Base-by-base conservation (phyloP, 1,139 yeast species). In the Hanseniaspora sp. region DNA sequence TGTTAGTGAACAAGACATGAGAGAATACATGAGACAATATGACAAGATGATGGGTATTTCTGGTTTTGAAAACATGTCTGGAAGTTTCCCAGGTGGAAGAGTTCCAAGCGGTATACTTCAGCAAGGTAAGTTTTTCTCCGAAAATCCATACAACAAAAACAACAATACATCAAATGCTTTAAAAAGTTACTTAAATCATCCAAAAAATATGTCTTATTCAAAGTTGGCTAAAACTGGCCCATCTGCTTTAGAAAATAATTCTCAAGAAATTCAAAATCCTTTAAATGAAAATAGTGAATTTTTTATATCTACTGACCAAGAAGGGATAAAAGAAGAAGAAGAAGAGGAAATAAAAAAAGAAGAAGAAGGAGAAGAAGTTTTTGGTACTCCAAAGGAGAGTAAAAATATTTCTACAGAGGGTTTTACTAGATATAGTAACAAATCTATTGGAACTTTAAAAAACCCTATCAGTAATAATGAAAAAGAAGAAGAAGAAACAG, bases 51-150 rank as follows among this genome's bases (percentile, higher is more conserved):
- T 51, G 54, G 54, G 54, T n/a, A 39, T 51, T 42, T 44, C 54
- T 13, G 46, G 35, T 15, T 6, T 44, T 42, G 54, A 44, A 31
- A 51, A 51, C 13, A 51, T 51, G 54, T 23, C 42, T 6, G 54
- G 54, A 13, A 51, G 54, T 51, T 51, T 51, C n/a, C 54, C 54
- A 23, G 54, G 54, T 33, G 54, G 54, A 23, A 51, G 54, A 35
- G 54, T 51, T 39, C 54, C 54, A 13, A 30, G 40, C 3, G 43
- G 41, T 18, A 39, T 51, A 15, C 9, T 45, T 6, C 54, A 51
- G 33, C 35, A 47, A 44, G 45, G 39, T 18, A 44, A 51, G 30
- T 51, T 51, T 30, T 51, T 51, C n/a, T 35, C 54, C 11, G 44
- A 18, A 45, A 51, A 51, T 11, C 54, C 54, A n/a, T 51, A 51